Conservation (phyloP, 805 yeast genomes). For the Pichia exigua region DNA sequence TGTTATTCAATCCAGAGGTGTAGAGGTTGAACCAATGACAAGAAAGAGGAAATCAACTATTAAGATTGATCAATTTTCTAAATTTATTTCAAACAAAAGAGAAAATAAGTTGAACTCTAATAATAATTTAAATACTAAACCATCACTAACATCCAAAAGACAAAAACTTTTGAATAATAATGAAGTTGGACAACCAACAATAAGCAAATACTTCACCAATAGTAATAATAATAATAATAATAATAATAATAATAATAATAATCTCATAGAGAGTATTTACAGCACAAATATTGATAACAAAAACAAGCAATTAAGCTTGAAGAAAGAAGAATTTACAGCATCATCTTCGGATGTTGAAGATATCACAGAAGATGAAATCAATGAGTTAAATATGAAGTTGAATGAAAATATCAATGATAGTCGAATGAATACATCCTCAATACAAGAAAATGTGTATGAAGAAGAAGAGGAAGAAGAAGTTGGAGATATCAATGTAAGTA, state of each 20-base stretch:
- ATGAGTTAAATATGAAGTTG: conserved; percentile 2
- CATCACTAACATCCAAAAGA: conserved; percentile 22
- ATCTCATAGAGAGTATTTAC: not conserved
- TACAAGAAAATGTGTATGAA: not conserved
- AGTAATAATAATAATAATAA: conserved; percentile 1
- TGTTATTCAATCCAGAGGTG: conserved; percentile 1
- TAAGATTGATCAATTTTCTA: conserved; percentile 19
- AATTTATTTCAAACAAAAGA: conserved; percentile 5
- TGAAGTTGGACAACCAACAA: conserved; percentile 6
- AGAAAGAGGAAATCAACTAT: conserved; percentile 15
- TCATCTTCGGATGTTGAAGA: conserved; percentile 10
- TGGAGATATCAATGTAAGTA: not conserved
- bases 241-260: not conserved
- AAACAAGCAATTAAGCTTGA: not conserved
- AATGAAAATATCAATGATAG: not conserved
- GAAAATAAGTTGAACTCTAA: not conserved
- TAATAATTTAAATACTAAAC: not conserved
- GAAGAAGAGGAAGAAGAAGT: conserved; percentile 1
- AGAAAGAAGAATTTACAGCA: conserved; percentile 2
- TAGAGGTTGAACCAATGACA: not conserved
- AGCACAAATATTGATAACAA: not conserved
- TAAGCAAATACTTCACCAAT: conserved; percentile 17
- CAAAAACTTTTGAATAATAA: conserved; percentile 18
- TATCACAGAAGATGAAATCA: conserved; percentile 10
- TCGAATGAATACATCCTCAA: not conserved